These are phyloP conservation scores for Takashimella tepidaria DNA, from an alignment of 1,284 basidiomycete species.

Conservation along the genomic window DNA sequence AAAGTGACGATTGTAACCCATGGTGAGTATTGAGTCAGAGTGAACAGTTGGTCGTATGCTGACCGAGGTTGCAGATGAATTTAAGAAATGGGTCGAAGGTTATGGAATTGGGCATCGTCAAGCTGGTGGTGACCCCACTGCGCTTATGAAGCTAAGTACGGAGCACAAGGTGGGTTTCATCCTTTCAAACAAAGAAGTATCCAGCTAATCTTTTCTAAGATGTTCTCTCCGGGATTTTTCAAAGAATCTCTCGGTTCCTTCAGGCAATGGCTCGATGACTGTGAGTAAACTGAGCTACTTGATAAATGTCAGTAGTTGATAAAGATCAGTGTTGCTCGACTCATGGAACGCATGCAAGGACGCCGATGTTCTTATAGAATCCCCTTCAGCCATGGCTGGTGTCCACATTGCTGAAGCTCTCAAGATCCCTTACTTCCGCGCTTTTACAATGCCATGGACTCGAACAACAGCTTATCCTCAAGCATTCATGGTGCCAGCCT, in stretches of 20 bases:
- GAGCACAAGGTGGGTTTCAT: conserved; percentile 55
- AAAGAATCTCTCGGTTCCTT: conserved; percentile 64
- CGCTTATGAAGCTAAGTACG: conserved; percentile 53
- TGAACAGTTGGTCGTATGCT: conserved; percentile 4
- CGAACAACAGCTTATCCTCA: conserved; percentile 63
- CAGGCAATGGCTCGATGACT: conserved; percentile 68
- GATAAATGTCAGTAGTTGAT: conserved; percentile 4
- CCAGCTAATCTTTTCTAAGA: no score
- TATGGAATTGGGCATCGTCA: conserved; percentile 64
- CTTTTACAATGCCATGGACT: conserved; percentile 71
- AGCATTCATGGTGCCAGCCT: conserved; percentile 56
- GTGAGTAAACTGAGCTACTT: conserved; percentile 44
- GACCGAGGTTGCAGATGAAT: conserved; percentile 48
- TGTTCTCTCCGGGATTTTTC: conserved; percentile 79
- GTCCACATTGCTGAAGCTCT: conserved; percentile 75
- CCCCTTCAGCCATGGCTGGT: conserved; percentile 70
- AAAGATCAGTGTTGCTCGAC: conserved; percentile 56
- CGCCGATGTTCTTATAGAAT: conserved; percentile 63
- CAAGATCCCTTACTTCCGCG: conserved; percentile 61
- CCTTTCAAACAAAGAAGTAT: conserved; percentile 6
- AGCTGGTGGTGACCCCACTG: conserved; percentile 73
- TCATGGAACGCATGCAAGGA: conserved; percentile 67
- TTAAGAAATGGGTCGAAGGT: conserved; percentile 57
- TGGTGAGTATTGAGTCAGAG: conserved; percentile 23
- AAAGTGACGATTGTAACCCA: conserved; percentile 57